phyloP scores from a whole-genome alignment of 106 monocot species.

The Platanthera guangdongensis region DNA sequence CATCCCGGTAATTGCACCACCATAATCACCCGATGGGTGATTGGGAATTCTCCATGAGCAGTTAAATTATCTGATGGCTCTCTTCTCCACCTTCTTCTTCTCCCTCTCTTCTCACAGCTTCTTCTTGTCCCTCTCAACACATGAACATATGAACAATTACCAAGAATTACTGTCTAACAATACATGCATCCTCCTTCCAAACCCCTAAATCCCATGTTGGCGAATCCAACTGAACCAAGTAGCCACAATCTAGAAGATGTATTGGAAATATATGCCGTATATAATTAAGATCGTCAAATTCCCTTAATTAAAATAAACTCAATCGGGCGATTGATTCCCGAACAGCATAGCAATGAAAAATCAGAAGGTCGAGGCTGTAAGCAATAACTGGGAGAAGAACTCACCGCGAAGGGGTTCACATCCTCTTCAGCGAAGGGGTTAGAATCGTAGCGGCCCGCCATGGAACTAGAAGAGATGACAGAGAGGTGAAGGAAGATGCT shows the following conservation, averaged over 20 bases:
- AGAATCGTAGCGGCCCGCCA: slow-evolving; percentile 65
- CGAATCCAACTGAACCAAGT: not conserved
- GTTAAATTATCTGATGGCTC: too few species aligned
- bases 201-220: not conserved
- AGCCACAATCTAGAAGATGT: not conserved
- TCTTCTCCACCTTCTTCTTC: too few species aligned
- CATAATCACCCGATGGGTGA: not conserved
- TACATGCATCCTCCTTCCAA: not conserved
- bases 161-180: not conserved
- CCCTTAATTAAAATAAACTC: not conserved
- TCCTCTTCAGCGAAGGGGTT: slow-evolving; percentile 86
- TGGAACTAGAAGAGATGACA: slow-evolving; percentile 1
- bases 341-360: not conserved
- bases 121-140: too few species aligned
- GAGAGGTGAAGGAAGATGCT: not conserved
- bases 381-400: not conserved
- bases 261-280: not conserved
- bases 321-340: not conserved
- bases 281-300: slow-evolving; percentile 2
- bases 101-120: too few species aligned
- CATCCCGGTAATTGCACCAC: too few species aligned
- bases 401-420: slow-evolving; percentile 77
- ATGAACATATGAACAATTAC: not conserved
- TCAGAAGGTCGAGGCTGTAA: not conserved
- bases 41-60: too few species aligned